These are phyloP conservation scores for Phoenix dactylifera DNA, from an alignment of 176 grass and related monocot genomes.

Conservation along the genomic window DNA sequence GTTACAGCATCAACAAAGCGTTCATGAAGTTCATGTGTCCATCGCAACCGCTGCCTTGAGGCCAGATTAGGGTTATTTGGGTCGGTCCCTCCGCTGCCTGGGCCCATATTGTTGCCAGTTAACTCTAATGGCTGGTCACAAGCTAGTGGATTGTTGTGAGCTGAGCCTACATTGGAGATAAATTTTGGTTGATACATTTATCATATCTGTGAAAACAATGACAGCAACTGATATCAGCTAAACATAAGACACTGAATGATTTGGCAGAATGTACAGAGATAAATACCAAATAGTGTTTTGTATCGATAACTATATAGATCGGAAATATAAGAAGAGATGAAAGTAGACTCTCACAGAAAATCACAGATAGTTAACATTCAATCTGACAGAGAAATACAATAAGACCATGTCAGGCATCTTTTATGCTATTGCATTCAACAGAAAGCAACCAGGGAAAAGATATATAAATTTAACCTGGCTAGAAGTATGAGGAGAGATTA, in stretches of 20 bases:
- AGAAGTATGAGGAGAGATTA: too few species aligned
- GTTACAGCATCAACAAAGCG: conserved; percentile 34
- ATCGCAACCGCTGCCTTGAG: conserved; percentile 33
- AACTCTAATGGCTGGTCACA: conserved; percentile 11
- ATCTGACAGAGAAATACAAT: too few species aligned
- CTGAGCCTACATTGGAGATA: conserved; percentile 7
- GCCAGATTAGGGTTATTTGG: conserved; percentile 21
- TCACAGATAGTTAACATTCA: too few species aligned
- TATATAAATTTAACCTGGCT: too few species aligned
- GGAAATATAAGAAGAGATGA: too few species aligned
- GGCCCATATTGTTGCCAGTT: conserved; percentile 12
- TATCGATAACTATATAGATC: too few species aligned
- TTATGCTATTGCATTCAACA: too few species aligned
- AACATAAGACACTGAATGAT: too few species aligned
- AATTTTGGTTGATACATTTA: conserved; percentile 33
- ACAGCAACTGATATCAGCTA: not conserved
- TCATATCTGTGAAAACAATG: conserved; percentile 15
- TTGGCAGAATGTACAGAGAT: not conserved
- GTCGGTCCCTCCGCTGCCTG: conserved; percentile 11
- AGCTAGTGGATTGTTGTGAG: conserved; percentile 5
- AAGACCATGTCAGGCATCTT: too few species aligned
- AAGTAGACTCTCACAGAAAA: too few species aligned
- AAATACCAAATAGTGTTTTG: too few species aligned
- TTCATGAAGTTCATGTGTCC: conserved; percentile 44
- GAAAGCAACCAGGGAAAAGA: too few species aligned